Evolutionary conservation across 2,329 filamentous ascomycete genomes (phyloP), one percentile per base, ranked within the genome.

Genomic region (Ophiocordyceps camponoti-leonardi): DNA sequence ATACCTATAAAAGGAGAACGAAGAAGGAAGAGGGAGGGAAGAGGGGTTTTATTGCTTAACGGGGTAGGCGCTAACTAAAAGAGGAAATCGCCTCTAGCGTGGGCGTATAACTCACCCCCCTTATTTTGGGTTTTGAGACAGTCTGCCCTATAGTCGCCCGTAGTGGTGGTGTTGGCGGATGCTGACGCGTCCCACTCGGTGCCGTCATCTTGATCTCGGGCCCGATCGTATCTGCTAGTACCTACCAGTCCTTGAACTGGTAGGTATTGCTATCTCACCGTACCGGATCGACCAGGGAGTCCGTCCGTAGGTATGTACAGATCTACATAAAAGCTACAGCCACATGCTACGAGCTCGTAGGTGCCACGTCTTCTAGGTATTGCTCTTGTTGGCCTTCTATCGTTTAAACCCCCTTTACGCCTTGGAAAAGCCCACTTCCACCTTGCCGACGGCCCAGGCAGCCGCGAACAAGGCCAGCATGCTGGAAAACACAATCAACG

Each of bases 381-480:
- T 26, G 23, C 23, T 26, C 23, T 28, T 10, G 26, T 28, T 28
- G 26, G 7, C 26, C 26, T 4, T 28, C 26, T 28, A 28, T 28
- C 26, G 10, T 28, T 8, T 28, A 2, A 2, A 4, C 28, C n/a
- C 42, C 47, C 54, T 49, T 58, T 53, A 55, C 58, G 66, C 72
- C 39, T 63, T 63, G 35, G 68, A 65, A 64, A 95, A 93, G 60
- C 83, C 87, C 42, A 88, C 75, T 59, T 94, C 81, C 50, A 95
- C 68, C 56, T 77, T 81, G 30, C 86, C 83, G 48, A 95, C 61
- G 4, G 79, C 66, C 80, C 83, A 95, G 6, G 76, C 73, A 2
- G 79, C 72, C 39, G 77, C 69, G 63, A 94, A 94, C 13, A 94
- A 65, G n/a, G 72, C 68, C 52, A 93, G 59, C 50, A 83, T 65